Base-by-base conservation (phyloP, 345 rosid genomes). In the Reutealis trisperma region DNA sequence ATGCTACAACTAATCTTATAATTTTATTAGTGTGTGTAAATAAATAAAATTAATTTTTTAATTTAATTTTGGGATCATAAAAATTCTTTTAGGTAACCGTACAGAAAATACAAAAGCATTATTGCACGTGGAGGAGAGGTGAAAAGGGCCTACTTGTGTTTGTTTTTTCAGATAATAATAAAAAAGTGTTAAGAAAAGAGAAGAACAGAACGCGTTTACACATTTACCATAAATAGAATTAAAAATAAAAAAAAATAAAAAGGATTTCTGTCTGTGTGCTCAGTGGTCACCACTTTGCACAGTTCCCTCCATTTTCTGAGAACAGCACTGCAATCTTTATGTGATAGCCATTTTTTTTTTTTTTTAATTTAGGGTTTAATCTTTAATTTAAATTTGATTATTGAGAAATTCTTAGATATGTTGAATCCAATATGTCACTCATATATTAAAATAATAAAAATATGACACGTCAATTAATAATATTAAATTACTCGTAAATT, bases 51-150 rank as follows among this genome's bases (percentile, higher is more conserved):
- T 19, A 58, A 45, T 42, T 41, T 44, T 61, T 8, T 44, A 4
- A 27, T 18, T 73, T 73, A 4, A 27, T 62, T 65, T 44, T 37
- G 7, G 76, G 63, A 57, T 64, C 78, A 63, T 30, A 5, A 70
- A 45, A 63, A 49, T 30, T 19, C 5, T 42, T 37, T 37, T 5
- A 34, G 5, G 41, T 5, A 15, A 32, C 80, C 72, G 83, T 75
- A 73, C 80, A 59, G 63, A 44, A 14, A 61, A 9, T 47, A 70
- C 22, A 44, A 70, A 73, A 62, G 81, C 83, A 80, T 77, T 80
- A 77, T 77, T 83, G 81, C 86, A 74, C 86, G 79, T 83, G 86
- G 83, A 42, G 41, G 41, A 69, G 73, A 71, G 64, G 10, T 16
- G 25, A 45, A 8, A 57, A 75, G 73, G 59, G 41, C 79, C 81